Percentiles rank a stretch among this genome's conserved stretches.
These are phyloP conservation scores for Lipomyces orientalis DNA, from an alignment of 805 yeast genomes.

Conservation along the genomic window DNA sequence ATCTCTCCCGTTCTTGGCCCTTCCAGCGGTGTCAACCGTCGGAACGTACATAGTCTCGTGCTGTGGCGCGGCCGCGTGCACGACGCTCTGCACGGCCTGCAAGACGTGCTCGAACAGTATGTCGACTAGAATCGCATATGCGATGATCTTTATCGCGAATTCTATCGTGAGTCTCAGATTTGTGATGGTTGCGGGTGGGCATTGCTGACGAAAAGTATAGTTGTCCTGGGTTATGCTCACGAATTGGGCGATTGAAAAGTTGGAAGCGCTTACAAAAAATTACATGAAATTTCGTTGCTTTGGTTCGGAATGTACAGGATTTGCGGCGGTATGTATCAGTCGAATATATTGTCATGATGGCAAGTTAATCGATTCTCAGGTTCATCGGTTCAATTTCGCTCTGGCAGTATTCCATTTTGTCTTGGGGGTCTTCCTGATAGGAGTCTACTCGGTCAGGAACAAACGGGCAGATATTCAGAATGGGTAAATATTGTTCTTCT, in stretches of 20 bases:
- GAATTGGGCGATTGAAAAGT: constrained; percentile 73
- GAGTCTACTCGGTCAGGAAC: constrained; percentile 77
- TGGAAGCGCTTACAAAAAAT: constrained; percentile 74
- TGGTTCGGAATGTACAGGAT: constrained; percentile 86
- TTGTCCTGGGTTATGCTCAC: constrained; percentile 92
- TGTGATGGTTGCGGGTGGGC: neutral
- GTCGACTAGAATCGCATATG: constrained; percentile 87
- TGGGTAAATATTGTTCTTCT: constrained; percentile 49
- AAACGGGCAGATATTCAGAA: constrained; percentile 86
- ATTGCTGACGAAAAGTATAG: constrained; percentile 1
- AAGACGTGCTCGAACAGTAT: constrained; percentile 74
- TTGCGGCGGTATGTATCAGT: constrained; percentile 69
- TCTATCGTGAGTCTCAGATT: constrained; percentile 52
- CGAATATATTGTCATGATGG: neutral
- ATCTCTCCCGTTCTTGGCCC: constrained; percentile 58
- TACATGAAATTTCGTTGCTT: constrained; percentile 73
- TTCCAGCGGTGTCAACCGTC: constrained; percentile 65
- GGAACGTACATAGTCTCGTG: constrained; percentile 74
- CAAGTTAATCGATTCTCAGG: constrained; percentile 10
- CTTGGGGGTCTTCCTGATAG: constrained; percentile 68
- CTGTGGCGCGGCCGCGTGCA: constrained; percentile 79
- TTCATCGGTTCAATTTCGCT: constrained; percentile 84
- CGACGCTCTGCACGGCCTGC: constrained; percentile 61
- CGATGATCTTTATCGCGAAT: constrained; percentile 74
- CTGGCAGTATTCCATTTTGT: constrained; percentile 78